A percentile compares a stretch with the other conserved stretches of the same genome.
Conservation (phyloP, 169 alveolate genomes). For the Plasmodium vivax region DNA sequence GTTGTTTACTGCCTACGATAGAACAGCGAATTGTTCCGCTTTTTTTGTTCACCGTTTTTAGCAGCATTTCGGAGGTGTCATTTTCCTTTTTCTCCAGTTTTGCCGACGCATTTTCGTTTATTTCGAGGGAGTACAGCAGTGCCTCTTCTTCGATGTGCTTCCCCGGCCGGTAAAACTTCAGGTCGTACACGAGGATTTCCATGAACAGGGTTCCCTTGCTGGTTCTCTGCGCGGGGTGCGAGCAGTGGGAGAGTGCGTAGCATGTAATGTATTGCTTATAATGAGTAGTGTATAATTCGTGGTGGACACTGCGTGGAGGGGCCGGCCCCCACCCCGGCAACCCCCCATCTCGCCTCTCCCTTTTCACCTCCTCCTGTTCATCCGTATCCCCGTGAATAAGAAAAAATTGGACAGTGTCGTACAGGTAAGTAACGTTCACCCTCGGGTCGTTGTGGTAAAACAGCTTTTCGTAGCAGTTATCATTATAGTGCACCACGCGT, state of each 20-base stretch:
- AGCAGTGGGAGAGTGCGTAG: background rate
- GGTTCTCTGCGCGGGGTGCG: background rate
- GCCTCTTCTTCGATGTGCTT: conserved; percentile 13
- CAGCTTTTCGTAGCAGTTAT: conserved; percentile 33
- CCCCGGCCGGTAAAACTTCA: conserved; percentile 20
- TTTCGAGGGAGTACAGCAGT: conserved; percentile 8
- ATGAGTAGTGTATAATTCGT: background rate
- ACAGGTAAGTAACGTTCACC: conserved; percentile 48
- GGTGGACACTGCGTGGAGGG: background rate
- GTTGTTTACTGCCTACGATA: background rate
- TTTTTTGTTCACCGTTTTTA: background rate
- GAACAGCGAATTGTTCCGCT: background rate
- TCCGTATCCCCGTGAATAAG: conserved; percentile 11
- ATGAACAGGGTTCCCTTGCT: conserved; percentile 27
- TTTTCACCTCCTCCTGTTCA: background rate
- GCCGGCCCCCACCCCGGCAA: background rate
- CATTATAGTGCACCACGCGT: conserved; percentile 40
- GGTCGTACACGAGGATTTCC: conserved; percentile 37
- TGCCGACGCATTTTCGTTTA: conserved; percentile 15
- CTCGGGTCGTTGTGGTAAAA: conserved; percentile 47
- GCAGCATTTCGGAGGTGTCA: conserved; percentile 11
- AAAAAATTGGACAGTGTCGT: conserved; percentile 23
- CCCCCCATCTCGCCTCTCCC: background rate
- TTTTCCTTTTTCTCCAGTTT: conserved; percentile 2
- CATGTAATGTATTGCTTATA: background rate